These are phyloP conservation scores for Russula sp. DNA, from an alignment of 768 basidiomycete genomes.

Conservation along the genomic window DNA sequence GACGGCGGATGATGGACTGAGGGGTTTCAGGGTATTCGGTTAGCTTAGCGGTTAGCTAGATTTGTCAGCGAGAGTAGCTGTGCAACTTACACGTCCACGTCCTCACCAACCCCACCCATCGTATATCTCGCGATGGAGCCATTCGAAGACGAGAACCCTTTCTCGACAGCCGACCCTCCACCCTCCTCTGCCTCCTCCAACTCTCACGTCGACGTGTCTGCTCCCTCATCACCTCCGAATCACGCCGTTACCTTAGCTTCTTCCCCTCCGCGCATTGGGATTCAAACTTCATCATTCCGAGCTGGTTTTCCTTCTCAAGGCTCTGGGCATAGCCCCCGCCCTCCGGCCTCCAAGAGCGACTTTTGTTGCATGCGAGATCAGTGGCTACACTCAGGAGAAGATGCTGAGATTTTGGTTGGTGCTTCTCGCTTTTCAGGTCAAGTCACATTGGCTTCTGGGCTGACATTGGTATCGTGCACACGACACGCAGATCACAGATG, in stretches of 20 bases:
- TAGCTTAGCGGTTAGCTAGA: constrained; percentile 3
- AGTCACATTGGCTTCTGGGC: neutral
- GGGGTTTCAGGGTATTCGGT: neutral
- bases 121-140: constrained; percentile 26
- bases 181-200: constrained; percentile 45
- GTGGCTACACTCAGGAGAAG: constrained; percentile 75
- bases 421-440: neutral
- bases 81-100: no score
- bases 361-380: constrained; percentile 73
- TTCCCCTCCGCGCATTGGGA: constrained; percentile 24
- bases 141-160: constrained; percentile 39
- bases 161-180: constrained; percentile 30
- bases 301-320: constrained; percentile 50
- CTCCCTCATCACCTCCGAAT: constrained; percentile 47
- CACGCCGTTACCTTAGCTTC: constrained; percentile 39
- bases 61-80: constrained; percentile 6
- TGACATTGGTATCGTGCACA: neutral
- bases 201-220: constrained; percentile 47
- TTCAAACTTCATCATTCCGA: constrained; percentile 26
- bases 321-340: constrained; percentile 42
- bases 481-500: constrained; percentile 76
- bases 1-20: neutral
- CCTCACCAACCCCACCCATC: no score
- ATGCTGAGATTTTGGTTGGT: constrained; percentile 70
- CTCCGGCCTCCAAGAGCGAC: constrained; percentile 58